Base-by-base conservation (phyloP, 192 early-diverging fungal genomes). In the Coemansia sp. region DNA sequence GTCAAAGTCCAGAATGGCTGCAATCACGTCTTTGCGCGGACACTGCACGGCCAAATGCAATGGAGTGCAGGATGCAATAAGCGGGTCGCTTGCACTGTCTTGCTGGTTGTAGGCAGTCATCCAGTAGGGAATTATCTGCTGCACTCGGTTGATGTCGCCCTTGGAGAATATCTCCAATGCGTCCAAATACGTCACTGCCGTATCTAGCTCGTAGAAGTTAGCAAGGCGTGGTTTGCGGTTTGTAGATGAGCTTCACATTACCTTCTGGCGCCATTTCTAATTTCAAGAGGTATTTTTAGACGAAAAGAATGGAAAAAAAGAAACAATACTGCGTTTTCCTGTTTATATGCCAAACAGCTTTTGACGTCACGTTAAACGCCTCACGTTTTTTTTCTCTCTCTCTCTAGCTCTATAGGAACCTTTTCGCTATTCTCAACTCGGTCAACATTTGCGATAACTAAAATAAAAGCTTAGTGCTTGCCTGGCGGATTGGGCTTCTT, bases 41-140 rank as follows among this genome's bases (percentile, higher is more conserved):
- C 84, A 88, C 62, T 88, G 86, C 14, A 86, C 81, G 3, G 84
- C 84, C 51, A 88, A 63, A 16, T 72, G 77, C 57, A 84, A 42
- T 30, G 81, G 83, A 26, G 80, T 80, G 56, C 63, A 67, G 0
- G 62, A 55, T 3, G 66, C 36, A 10, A 76, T 69, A 15, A 66
- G 50, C 34, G 62, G 50, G 17, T 69, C 66, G 9, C 43, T 16
- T 11, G 11, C 31, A 31, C 14, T 51, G 37, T 23, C 17, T n/a
- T 49, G 56, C 32, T 39, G 36, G 38, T 69, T 18, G 62, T 76
- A 69, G 37, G 59, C 65, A 31, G 52, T 47, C 72, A 76, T 76
- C 72, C 72, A 76, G 12, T 6, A 44, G 0, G 66, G 66, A n/a
- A 65, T 55, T 10, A 76, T 61, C 16, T 21, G 28, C 53, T 51